Percentiles rank a stretch among this genome's conserved stretches.
Conservation (phyloP, 768 basidiomycete species). For the Leccinum disarticulatum region DNA sequence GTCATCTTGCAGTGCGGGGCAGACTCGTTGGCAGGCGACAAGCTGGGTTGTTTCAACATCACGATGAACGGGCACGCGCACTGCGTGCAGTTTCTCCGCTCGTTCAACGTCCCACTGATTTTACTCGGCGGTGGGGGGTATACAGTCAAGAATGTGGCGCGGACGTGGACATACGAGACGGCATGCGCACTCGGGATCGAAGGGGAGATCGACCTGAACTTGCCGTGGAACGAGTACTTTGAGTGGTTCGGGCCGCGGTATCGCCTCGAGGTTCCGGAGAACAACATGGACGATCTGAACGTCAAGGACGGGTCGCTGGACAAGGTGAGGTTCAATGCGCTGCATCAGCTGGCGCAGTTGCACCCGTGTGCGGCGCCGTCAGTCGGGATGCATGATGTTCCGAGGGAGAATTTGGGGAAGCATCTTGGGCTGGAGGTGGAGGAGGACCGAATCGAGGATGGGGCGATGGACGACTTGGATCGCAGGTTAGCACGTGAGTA, state of each 20-base stretch:
- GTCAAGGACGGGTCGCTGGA: conserved; percentile 77
- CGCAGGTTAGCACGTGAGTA: conserved; percentile 68
- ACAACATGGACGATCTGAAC: conserved; percentile 96
- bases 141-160: conserved; percentile 86
- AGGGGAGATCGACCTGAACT: conserved; percentile 68
- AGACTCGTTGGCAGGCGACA: conserved; percentile 93
- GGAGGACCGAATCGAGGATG: conserved; percentile 36
- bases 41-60: conserved; percentile 93
- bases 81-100: conserved; percentile 84
- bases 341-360: conserved; percentile 57
- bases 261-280: conserved; percentile 84
- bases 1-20: conserved; percentile 95
- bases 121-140: conserved; percentile 96
- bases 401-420: conserved; percentile 61
- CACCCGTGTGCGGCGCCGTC: conserved; percentile 67
- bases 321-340: conserved; percentile 63
- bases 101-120: conserved; percentile 82
- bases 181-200: conserved; percentile 91
- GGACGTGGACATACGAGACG: conserved; percentile 96
- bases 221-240: conserved; percentile 88
- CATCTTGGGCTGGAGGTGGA: conserved; percentile 60
- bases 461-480: conserved; percentile 59
- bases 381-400: conserved; percentile 82
- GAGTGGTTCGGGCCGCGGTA: conserved; percentile 98
- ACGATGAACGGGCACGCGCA: conserved; percentile 94